Conservation (phyloP, 2,329 filamentous ascomycete species). For the Trichoderma arundinaceum region DNA sequence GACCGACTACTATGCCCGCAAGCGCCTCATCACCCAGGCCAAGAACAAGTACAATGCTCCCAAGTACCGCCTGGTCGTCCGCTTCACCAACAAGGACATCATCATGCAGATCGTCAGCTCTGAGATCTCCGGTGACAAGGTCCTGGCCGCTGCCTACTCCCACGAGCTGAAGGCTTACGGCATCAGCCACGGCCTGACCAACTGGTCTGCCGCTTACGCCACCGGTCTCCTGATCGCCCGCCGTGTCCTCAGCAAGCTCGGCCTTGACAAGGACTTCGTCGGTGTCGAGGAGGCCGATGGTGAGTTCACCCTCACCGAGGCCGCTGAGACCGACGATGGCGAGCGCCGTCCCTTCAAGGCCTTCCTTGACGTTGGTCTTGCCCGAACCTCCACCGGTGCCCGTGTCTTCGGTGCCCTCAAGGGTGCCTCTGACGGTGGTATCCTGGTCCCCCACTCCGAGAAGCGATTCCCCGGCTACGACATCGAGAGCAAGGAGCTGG, state of each 20-base stretch:
- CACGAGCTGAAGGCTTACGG: slow-evolving; percentile 99
- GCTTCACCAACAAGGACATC: slow-evolving; percentile 99
- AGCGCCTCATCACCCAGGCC: slow-evolving; percentile 99
- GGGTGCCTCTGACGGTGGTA: slow-evolving; percentile 97
- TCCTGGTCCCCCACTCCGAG: slow-evolving; percentile 97
- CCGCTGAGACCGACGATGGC: slow-evolving; percentile 85
- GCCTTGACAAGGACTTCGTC: slow-evolving; percentile 87
- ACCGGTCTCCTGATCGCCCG: slow-evolving; percentile 96
- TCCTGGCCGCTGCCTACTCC: slow-evolving; percentile 88
- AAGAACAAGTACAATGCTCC: slow-evolving; percentile 99
- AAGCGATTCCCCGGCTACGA: slow-evolving; percentile 99
- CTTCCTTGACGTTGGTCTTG: slow-evolving; percentile 96
- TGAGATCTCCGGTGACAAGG: slow-evolving; percentile 97
- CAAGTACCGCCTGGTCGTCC: slow-evolving; percentile 99
- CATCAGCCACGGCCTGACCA: slow-evolving; percentile 97
- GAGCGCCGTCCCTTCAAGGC: slow-evolving; percentile 99
- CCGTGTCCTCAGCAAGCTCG: slow-evolving; percentile 96
- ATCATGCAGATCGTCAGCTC: slow-evolving; percentile 96
- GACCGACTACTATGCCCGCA: slow-evolving; percentile 99
- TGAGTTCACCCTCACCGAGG: slow-evolving; percentile 96
- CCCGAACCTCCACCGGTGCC: slow-evolving; percentile 96
- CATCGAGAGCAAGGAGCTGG: slow-evolving; percentile 96
- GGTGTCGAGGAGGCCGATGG: slow-evolving; percentile 97
- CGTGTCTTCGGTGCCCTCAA: slow-evolving; percentile 99
- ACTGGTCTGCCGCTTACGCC: slow-evolving; percentile 98